phyloP scores from a whole-genome alignment of 192 early-diverging fungal species.

The Phycomyces nitens region DNA sequence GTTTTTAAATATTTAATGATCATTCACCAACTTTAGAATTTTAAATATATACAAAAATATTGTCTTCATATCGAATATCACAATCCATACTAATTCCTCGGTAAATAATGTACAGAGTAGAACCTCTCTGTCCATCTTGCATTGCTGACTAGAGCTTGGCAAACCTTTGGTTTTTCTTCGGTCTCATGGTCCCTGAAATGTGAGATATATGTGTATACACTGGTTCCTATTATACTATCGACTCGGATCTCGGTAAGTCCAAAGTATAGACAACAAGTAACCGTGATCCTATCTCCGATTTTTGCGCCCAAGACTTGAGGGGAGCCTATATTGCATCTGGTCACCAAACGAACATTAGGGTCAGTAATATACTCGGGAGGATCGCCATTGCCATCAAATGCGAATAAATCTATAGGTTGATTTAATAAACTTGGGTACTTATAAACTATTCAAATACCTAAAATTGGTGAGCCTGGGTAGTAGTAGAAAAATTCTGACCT shows the following conservation, averaged over 20 bases:
- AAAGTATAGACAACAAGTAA: constrained; percentile 39
- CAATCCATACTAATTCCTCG: too few relatives aligned
- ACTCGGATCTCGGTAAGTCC: constrained; percentile 42
- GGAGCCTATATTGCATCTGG: constrained; percentile 31
- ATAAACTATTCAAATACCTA: constrained; percentile 14
- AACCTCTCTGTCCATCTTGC: too few relatives aligned
- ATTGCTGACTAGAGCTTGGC: too few relatives aligned
- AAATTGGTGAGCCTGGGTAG: constrained; percentile 29
- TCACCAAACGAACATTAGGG: constrained; percentile 18
- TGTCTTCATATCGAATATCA: too few relatives aligned
- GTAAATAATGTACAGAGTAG: too few relatives aligned
- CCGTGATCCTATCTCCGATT: constrained; percentile 41
- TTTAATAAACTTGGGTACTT: too few relatives aligned
- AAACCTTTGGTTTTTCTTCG: too few relatives aligned
- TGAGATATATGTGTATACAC: not conserved
- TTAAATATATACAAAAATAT: too few relatives aligned
- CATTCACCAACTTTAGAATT: too few relatives aligned
- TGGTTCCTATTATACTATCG: not conserved
- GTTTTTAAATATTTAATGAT: too few relatives aligned
- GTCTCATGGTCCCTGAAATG: too few relatives aligned
- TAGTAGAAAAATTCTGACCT: constrained; percentile 41
- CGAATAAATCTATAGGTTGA: constrained; percentile 32
- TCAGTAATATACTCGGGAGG: constrained; percentile 23
- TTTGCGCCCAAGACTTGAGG: constrained; percentile 23
- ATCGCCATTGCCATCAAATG: constrained; percentile 23